phyloP scores from a whole-genome alignment of 768 basidiomycete species.

The Neoboletus brunneissimus region DNA sequence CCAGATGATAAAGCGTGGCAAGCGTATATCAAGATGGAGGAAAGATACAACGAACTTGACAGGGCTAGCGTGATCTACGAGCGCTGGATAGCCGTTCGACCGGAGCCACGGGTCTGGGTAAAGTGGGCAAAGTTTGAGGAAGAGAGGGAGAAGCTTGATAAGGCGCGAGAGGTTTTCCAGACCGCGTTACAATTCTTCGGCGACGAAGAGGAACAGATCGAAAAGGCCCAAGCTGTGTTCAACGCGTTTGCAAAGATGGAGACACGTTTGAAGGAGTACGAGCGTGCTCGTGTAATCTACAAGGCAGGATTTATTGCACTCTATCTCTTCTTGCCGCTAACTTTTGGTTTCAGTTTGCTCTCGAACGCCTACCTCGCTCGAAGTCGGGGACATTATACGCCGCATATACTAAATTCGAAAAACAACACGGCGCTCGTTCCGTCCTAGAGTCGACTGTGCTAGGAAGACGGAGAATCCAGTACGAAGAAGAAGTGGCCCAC shows the following conservation, averaged over 20 bases:
- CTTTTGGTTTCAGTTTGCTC: conserved; percentile 68
- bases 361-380: conserved; percentile 86
- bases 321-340: not conserved
- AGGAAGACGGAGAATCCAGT: conserved; percentile 97
- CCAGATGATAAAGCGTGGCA: conserved; percentile 99
- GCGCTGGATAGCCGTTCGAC: conserved; percentile 74
- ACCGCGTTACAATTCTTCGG: conserved; percentile 88
- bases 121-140: conserved; percentile 91
- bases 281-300: conserved; percentile 95
- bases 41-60: conserved; percentile 87
- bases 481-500: conserved; percentile 91
- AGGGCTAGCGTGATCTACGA: conserved; percentile 93
- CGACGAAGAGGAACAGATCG: conserved; percentile 84
- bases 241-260: conserved; percentile 97
- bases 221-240: conserved; percentile 89
- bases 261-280: conserved; percentile 91
- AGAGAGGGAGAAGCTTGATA: conserved; percentile 59
- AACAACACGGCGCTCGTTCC: conserved; percentile 88
- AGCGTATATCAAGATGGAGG: conserved; percentile 98
- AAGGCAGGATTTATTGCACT: conserved; percentile 54
- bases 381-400: conserved; percentile 88
- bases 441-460: conserved; percentile 92
- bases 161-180: conserved; percentile 85
- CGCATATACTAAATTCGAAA: conserved; percentile 96
- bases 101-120: conserved; percentile 79